Base-by-base conservation (phyloP, 2,329 filamentous ascomycete genomes). In the Ceratocystis alfenasii region DNA sequence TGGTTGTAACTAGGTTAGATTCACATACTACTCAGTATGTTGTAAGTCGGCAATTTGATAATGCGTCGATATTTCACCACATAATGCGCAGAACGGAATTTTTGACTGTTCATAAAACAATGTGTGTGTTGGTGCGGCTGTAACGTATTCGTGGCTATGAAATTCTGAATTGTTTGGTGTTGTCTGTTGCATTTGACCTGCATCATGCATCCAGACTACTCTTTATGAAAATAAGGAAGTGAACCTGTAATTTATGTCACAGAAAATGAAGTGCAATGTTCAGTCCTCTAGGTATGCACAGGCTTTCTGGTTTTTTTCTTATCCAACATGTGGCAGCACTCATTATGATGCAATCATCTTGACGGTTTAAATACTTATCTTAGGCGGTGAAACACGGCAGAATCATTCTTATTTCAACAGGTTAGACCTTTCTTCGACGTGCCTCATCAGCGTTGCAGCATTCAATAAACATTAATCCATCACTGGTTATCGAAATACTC, bases 341-440 rank as follows among this genome's bases (percentile, higher is more conserved):
- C 17, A 6, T 44, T 20, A 48, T 62, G 61, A 62, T 62, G 61
- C 61, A 62, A 33, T 48, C 12, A 17, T 17, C 12, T 25, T 30
- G 28, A 25, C 5, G n/a, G 17, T n/a, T 41, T 15, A 5, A 10
- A 1, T 41, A 5, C 12, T 15, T 12, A 5, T 41, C 28, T 45
- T 17, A 63, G 46, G 66, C 64, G 66, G 66, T 68, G 64, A 64
- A 44, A 50, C 53, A n/a, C 33, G 66, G 66, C 66, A 65, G 59
- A 65, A 68, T 60, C 15, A 57, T 41, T 55, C 20, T 33, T 6
- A 36, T 48, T 30, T 55, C 33, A 4, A 15, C 10, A 41, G 12
- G 55, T 10, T 36, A 17, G n/a, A 33, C 15, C 28, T n/a, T 33
- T 20, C 15, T 36, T 30, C 12, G 17, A 8, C 33, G 17, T 36